Evolutionary conservation across 768 basidiomycete species (phyloP), one percentile per base, ranked within the genome.

Genomic region (Boletus huronensis): DNA sequence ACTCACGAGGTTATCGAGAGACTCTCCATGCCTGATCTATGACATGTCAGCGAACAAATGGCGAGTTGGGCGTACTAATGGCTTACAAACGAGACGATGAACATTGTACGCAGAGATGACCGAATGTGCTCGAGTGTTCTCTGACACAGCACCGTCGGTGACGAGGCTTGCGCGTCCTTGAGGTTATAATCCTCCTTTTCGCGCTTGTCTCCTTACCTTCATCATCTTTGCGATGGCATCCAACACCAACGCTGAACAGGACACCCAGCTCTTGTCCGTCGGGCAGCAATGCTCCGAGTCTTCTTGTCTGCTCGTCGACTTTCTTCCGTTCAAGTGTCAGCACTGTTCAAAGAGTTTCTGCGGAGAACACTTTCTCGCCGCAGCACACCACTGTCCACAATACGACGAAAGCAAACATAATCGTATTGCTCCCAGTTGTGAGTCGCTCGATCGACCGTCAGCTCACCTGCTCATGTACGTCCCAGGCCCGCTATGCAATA

Each of bases 291-390:
- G 91, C 71, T 82, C 85, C 14, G 76, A 82, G 48, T 66, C 79
- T 0, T 71, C 80, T 1, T 93, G 91, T 71, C 70, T 77, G 28
- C 79, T 88, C 58, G 79, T 92, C 64, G 91, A 93, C 75, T 93
- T 92, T 60, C 75, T 93, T 11, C 90, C 91, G 0, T 88, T 93
- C 78, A 88, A 86, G 71, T 94, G 91, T 68, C 85, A 88, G 47
- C 88, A 91, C 63, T 94, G 91, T 68, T 65, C 77, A 14, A 69
- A 77, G 16, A 75, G 77, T 0, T 93, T 84, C 73, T 94, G 92
- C 61, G 82, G 83, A 39, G 87, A 90, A 13, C 91, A 94, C 65
- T 93, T 85, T 74, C 80, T 79, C 57, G 87, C 85, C 13, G 73
- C 79, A 17, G 77, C 77, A 2, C 91, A 93, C 63, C 74, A 70